Evolutionary conservation across 176 grass and related monocot species (phyloP).

Genomic region (Areca catechu): DNA sequence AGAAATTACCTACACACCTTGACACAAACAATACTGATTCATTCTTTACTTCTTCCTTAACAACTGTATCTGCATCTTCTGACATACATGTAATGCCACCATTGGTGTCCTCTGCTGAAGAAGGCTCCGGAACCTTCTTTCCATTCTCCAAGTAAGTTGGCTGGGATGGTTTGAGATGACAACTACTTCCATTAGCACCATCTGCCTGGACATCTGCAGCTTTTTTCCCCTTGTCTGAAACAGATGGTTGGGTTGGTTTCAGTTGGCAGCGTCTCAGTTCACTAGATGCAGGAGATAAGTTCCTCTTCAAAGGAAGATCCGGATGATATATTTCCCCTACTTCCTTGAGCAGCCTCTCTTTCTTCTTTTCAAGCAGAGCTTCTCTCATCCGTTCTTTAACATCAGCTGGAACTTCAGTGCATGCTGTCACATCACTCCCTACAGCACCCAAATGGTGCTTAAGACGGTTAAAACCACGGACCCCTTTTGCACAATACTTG

Average conservation of each 20-base stretch:
- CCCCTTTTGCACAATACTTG: slow-evolving; percentile 37
- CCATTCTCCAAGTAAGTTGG: not conserved
- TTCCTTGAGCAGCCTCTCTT: slow-evolving; percentile 14
- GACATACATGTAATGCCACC: not conserved
- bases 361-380: slow-evolving; percentile 23
- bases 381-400: slow-evolving; percentile 12
- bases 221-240: not conserved
- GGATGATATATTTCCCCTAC: slow-evolving; percentile 10
- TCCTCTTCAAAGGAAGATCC: slow-evolving; percentile 23
- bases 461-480: slow-evolving; percentile 20
- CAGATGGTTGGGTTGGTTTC: not conserved
- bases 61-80: slow-evolving; percentile 8
- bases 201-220: too few relatives aligned
- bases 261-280: slow-evolving; percentile 2
- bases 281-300: slow-evolving; percentile 3
- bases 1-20: slow-evolving; percentile 57
- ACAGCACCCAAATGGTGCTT: slow-evolving; percentile 29
- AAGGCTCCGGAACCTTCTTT: not conserved
- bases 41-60: slow-evolving; percentile 21
- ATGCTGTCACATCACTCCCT: slow-evolving; percentile 20
- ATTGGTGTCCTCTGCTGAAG: not conserved
- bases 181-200: not conserved
- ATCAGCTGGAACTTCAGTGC: slow-evolving; percentile 18
- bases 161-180: not conserved
- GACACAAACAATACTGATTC: slow-evolving; percentile 19